Base-by-base conservation (phyloP, 352 stramenopile genomes). In the Blastocystis sp. region DNA sequence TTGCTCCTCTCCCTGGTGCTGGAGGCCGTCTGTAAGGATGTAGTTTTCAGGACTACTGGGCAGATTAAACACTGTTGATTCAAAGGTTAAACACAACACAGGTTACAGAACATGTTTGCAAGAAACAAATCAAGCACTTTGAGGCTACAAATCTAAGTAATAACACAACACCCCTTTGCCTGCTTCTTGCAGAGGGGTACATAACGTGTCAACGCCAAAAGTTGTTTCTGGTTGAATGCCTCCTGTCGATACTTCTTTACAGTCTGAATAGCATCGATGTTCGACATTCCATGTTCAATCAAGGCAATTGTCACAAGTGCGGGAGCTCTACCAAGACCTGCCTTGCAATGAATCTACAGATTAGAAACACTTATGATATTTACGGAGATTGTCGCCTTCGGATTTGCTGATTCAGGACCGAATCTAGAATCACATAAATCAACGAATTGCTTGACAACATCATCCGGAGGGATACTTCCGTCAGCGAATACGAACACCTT, bases 331-430 rank as follows among this genome's bases (percentile, higher is more conserved):
- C 78, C 78, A 37, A 89, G 66, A 89, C 78, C 78, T 22, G 78
- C 78, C 58, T 89, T 89, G 66, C 78, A 89, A 56, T 89, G 78
- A 89, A 89, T 79, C 78, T 89, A 78, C 0, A 42, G 1, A 7
- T 80, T 30, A 69, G 13, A 44, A 59, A 48, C 15, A 1, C 15
- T 48, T 9, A 53, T 53, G 3, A 3, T 30, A 11, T 0, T 2
- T 44, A 89, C 78, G 7, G 78, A 76, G 40, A 89, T 89, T n/a
- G 78, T 79, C 17, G 60, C 78, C 53, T 89, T 89, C 48, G 60
- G 78, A 53, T 89, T 89, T 42, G 7, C 64, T 19, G 60, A 33
- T 11, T 77, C 66, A 42, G 60, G 60, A 33, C 66, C 78, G 44
- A 89, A 89, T 35, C 78, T 58, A 15, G 42, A 77, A 3, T 89